Percentiles rank a stretch among this genome's conserved stretches.
These are phyloP conservation scores for Scheffersomyces titani DNA, from an alignment of 1,139 yeast species.

Conservation along the genomic window DNA sequence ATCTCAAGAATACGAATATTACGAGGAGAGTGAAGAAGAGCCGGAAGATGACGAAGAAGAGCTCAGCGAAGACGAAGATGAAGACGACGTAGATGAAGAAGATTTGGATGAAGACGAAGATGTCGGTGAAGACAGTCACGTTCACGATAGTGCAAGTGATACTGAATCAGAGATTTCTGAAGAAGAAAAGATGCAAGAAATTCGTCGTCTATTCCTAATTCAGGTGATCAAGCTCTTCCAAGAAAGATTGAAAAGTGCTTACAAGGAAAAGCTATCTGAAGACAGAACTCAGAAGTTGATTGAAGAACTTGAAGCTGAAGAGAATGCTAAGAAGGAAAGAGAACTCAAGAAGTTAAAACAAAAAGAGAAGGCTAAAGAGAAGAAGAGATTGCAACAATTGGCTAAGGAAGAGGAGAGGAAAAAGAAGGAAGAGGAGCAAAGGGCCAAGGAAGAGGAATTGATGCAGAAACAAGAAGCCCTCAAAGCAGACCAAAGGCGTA, in stretches of 20 bases:
- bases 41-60: constrained; percentile 24
- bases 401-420: constrained; percentile 77
- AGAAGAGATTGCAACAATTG: constrained; percentile 65
- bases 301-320: constrained; percentile 81
- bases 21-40: constrained; percentile 19
- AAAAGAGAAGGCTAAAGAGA: constrained; percentile 77
- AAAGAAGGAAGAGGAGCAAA: constrained; percentile 57
- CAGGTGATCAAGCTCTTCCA: constrained; percentile 76
- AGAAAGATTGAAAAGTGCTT: constrained; percentile 68
- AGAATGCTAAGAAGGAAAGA: constrained; percentile 63
- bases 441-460: constrained; percentile 36
- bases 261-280: constrained; percentile 71
- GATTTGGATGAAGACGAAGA: constrained; percentile 36
- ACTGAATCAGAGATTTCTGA: constrained; percentile 53
- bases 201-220: constrained; percentile 72
- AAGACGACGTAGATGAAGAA: constrained; percentile 27
- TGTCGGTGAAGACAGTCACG: constrained; percentile 30
- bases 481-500: constrained; percentile 44
- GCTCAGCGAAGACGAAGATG: constrained; percentile 25
- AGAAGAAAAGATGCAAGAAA: constrained; percentile 71
- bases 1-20: constrained; percentile 6
- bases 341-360: constrained; percentile 72
- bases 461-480: constrained; percentile 36
- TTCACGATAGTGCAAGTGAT: constrained; percentile 28
- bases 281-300: constrained; percentile 72